Evolutionary conservation across 2,329 filamentous ascomycete genomes (phyloP).

Genomic region (Clarireedia homoeocarpa): DNA sequence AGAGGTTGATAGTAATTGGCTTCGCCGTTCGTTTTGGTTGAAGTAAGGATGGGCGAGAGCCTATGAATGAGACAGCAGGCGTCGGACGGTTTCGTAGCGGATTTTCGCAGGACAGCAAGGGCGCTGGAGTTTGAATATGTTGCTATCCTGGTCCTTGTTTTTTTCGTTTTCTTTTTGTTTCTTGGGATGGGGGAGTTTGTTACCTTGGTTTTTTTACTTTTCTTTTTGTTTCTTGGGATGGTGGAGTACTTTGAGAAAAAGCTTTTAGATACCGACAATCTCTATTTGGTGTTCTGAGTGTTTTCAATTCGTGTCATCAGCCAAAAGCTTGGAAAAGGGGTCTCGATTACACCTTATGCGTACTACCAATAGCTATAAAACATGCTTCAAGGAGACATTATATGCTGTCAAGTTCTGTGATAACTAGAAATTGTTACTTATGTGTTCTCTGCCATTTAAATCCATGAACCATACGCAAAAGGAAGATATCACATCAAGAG

Average conservation of each 20-base stretch:
- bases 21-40: conserved; percentile 19
- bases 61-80: conserved; percentile 22
- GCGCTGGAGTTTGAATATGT: conserved; percentile 18
- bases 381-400: too few species aligned
- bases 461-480: too few species aligned
- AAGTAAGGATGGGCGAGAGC: conserved; percentile 27
- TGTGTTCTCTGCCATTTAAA: too few species aligned
- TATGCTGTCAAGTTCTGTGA: too few species aligned
- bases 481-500: too few species aligned
- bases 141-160: neutral
- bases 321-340: neutral
- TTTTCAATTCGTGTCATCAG: conserved; percentile 1
- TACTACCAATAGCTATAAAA: neutral
- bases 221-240: conserved; percentile 6
- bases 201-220: neutral
- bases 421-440: too few species aligned
- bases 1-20: conserved; percentile 15
- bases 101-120: conserved; percentile 23
- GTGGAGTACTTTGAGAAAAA: conserved; percentile 4
- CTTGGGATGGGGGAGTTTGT: neutral
- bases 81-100: conserved; percentile 24
- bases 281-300: conserved; percentile 2
- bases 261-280: conserved; percentile 7
- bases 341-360: neutral
- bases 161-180: conserved; percentile 4